phyloP scores from a whole-genome alignment of 148 eudicot genomes.

The Hydrangea macrophylla region DNA sequence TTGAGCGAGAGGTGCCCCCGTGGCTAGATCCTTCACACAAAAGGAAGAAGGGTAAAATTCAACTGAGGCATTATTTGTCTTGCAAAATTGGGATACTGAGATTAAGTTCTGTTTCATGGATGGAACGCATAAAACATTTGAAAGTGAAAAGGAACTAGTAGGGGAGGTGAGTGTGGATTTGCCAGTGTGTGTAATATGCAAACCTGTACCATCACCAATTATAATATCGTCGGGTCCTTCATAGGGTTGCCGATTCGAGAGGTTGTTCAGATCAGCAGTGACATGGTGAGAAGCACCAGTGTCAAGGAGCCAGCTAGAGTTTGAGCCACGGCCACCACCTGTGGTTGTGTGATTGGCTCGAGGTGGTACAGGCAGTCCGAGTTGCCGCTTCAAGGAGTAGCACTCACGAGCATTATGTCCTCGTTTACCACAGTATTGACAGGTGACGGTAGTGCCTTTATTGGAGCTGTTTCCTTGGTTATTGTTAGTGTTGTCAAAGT shows the following conservation, averaged over 20 bases:
- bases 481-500: too few relatives aligned
- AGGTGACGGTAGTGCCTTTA: neutral
- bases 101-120: constrained; percentile 7
- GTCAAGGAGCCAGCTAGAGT: neutral
- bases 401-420: constrained; percentile 9
- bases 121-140: too few relatives aligned
- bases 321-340: too few relatives aligned
- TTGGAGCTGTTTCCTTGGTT: neutral
- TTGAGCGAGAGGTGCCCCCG: too few relatives aligned
- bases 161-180: neutral
- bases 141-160: neutral
- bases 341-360: too few relatives aligned
- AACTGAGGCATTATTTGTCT: neutral
- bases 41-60: constrained; percentile 8
- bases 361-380: too few relatives aligned
- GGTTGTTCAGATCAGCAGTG: constrained; percentile 4
- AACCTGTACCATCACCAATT: constrained; percentile 7
- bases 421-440: constrained; percentile 3
- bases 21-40: constrained; percentile 11
- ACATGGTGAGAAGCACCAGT: constrained; percentile 10
- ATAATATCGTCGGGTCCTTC: constrained; percentile 6
- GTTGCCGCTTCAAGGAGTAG: neutral
- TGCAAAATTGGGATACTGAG: too few relatives aligned
- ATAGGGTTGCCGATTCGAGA: neutral
- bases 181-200: constrained; percentile 3